These are phyloP conservation scores for Typha latifolia DNA, from an alignment of 176 grass and related monocot genomes.

Conservation along the genomic window DNA sequence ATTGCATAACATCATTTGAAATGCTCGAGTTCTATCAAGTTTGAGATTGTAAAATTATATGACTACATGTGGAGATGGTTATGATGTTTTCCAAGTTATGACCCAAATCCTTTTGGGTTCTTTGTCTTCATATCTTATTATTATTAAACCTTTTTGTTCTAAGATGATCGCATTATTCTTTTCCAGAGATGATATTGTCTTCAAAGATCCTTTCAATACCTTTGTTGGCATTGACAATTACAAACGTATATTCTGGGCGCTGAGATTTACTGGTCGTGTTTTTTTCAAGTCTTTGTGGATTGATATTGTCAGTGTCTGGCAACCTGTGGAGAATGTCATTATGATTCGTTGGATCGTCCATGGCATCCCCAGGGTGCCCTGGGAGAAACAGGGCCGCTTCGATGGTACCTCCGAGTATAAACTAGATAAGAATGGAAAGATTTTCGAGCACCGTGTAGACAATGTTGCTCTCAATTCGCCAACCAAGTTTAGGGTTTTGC, in stretches of 20 bases:
- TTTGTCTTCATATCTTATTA: background rate
- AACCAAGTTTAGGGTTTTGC: constrained; percentile 55
- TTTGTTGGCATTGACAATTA: constrained; percentile 78
- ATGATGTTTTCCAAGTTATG: background rate
- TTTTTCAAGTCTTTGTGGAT: constrained; percentile 83
- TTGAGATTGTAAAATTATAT: background rate
- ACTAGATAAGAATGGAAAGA: constrained; percentile 82
- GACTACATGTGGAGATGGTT: background rate
- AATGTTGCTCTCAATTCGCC: constrained; percentile 75
- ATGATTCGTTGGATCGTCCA: constrained; percentile 99
- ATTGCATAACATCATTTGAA: background rate
- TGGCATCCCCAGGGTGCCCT: constrained; percentile 78
- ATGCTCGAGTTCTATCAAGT: background rate
- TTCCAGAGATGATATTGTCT: constrained; percentile 90
- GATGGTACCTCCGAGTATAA: constrained; percentile 90
- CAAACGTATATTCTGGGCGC: constrained; percentile 64
- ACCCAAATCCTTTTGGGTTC: background rate
- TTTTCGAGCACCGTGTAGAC: constrained; percentile 84
- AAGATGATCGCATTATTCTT: constrained; percentile 21
- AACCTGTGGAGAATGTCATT: constrained; percentile 72
- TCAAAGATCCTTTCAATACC: constrained; percentile 83
- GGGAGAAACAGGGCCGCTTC: constrained; percentile 79
- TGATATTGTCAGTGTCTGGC: constrained; percentile 87
- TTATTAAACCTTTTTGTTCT: constrained; percentile 1
- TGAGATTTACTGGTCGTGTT: constrained; percentile 57